phyloP scores from a whole-genome alignment of 2,329 filamentous ascomycete genomes.

The Verruconis gallopava region DNA sequence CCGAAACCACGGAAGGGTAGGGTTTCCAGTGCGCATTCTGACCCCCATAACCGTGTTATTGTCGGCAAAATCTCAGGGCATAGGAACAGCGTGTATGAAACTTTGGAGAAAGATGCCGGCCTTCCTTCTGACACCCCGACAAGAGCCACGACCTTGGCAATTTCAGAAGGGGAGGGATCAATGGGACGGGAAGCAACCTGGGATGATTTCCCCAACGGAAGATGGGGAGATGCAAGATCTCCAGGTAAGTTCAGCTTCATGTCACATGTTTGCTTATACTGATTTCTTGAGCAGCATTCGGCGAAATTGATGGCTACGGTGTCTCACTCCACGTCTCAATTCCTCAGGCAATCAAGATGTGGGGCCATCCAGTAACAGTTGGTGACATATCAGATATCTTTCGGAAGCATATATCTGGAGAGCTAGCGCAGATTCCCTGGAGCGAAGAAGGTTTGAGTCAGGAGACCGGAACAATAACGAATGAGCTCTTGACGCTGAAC shows the following conservation, averaged over 20 bases:
- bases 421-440: constrained; percentile 77
- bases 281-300: constrained; percentile 51
- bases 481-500: constrained; percentile 65
- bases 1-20: constrained; percentile 39
- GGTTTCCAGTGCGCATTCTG: constrained; percentile 67
- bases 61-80: constrained; percentile 50
- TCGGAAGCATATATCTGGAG: constrained; percentile 64
- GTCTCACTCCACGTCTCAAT: constrained; percentile 86
- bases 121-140: constrained; percentile 57
- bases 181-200: constrained; percentile 90
- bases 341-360: constrained; percentile 69
- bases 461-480: constrained; percentile 71
- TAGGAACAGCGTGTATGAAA: constrained; percentile 42
- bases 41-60: constrained; percentile 79
- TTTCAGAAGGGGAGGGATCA: constrained; percentile 83
- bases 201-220: constrained; percentile 96
- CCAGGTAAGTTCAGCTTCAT: constrained; percentile 31
- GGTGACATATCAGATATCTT: constrained; percentile 73
- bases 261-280: constrained; percentile 4
- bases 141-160: constrained; percentile 74
- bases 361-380: constrained; percentile 61
- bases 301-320: constrained; percentile 95
- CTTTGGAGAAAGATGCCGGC: constrained; percentile 62
- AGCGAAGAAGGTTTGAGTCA: constrained; percentile 77
- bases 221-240: constrained; percentile 86